Conservation (phyloP, 1,284 basidiomycete genomes). For the Trametes hirsuta region DNA sequence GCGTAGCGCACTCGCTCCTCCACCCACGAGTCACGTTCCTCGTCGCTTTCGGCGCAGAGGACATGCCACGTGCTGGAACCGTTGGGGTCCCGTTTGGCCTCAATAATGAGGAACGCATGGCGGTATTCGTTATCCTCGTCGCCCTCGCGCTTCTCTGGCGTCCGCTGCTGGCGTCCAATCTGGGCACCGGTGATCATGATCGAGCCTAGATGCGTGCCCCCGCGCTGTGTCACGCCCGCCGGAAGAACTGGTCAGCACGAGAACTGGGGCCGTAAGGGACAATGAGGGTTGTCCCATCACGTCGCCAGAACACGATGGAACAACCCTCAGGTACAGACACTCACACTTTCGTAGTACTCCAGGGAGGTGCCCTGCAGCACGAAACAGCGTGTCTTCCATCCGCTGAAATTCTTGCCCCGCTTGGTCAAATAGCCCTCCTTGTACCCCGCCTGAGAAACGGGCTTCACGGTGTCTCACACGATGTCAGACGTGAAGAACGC, state of each 20-base stretch:
- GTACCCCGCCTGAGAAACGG: slow-evolving; percentile 79
- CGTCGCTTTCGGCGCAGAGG: slow-evolving; percentile 93
- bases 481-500: slow-evolving; percentile 93
- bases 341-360: slow-evolving; percentile 93
- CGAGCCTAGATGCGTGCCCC: slow-evolving; percentile 87
- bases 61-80: slow-evolving; percentile 85
- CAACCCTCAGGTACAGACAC: slow-evolving; percentile 38
- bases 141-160: slow-evolving; percentile 46
- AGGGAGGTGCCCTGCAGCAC: slow-evolving; percentile 86
- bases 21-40: slow-evolving; percentile 93
- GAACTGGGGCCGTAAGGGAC: slow-evolving; percentile 13
- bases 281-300: slow-evolving; percentile 11
- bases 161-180: slow-evolving; percentile 71
- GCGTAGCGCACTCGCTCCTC: slow-evolving; percentile 89
- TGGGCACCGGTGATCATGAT: slow-evolving; percentile 88
- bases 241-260: slow-evolving; percentile 17
- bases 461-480: slow-evolving; percentile 71
- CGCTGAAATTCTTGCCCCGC: slow-evolving; percentile 95
- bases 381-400: slow-evolving; percentile 96
- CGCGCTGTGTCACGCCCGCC: slow-evolving; percentile 59
- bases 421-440: slow-evolving; percentile 98
- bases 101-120: slow-evolving; percentile 97
- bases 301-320: slow-evolving; percentile 7
- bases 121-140: slow-evolving; percentile 94
- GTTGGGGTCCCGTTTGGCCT: slow-evolving; percentile 73